Base-by-base conservation (phyloP, 257 asterid genomes). In the Penstemon eatonii region DNA sequence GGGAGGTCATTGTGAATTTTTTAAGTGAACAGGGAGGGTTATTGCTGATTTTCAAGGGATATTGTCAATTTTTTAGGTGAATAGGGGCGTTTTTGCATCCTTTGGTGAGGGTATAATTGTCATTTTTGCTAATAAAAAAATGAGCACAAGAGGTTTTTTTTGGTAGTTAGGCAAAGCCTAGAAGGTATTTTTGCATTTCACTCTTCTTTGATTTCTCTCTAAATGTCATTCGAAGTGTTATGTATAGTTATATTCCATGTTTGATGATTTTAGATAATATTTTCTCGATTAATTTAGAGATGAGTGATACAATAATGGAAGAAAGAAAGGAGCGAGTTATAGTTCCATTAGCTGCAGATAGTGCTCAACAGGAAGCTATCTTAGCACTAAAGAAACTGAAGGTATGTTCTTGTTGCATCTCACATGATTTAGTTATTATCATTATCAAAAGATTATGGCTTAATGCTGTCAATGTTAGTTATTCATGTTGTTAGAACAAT, bases 311-410 rank as follows among this genome's bases (percentile, higher is more conserved):
- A 66, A 39, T 65, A 37, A 46, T 58, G 18, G 72, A 60, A 64
- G 80, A 78, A 72, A 79, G 76, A 66, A 80, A 75, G 68, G 87
- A 78, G 49, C 91, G 87, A 0, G 60, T 85, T 65, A 64, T 84
- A 58, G 71, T 88, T 73, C 91, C 95, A 50, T 73, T 83, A 59
- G 63, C 81, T 63, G 93, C 79, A 65, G 98, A 92, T 90, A 77
- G 85, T 65, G 79, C 87, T 78, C 97, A 92, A 79, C 82, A 84
- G 73, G 96, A 89, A 85, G 96, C 98, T 81, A 61, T 90, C 50
- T 65, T 58, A 33, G 60, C 83, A 61, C 76, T 92, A 68, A 88
- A 86, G 86, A 85, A 88, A 78, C 88, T 92, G 82, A 82, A 92
- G 95, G 98, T 92, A 81, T 57, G 76, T 42, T 74, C 73, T 71